These are phyloP conservation scores for Aspergillus eucalypticola DNA, from an alignment of 2,329 filamentous ascomycete genomes.

Conservation along the genomic window DNA sequence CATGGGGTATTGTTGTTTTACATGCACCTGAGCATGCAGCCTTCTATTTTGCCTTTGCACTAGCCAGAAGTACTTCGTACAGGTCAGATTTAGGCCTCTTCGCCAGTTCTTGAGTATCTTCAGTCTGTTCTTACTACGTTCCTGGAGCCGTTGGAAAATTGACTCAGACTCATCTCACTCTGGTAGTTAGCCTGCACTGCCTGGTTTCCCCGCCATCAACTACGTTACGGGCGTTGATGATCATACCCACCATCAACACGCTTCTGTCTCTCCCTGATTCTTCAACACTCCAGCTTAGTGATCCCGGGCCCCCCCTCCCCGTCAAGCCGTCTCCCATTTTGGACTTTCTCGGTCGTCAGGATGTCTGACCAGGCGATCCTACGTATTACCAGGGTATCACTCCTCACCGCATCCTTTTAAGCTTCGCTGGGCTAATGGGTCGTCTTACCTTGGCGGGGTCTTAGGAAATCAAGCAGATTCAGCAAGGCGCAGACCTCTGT, in stretches of 20 bases:
- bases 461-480: slow-evolving; percentile 82
- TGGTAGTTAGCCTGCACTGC: not conserved
- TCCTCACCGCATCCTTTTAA: not conserved
- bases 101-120: not conserved
- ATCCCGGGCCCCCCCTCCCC: not conserved
- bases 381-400: slow-evolving; percentile 74
- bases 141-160: not conserved
- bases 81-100: not conserved
- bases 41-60: not conserved
- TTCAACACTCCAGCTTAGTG: not conserved
- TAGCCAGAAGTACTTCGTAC: not conserved
- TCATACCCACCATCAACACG: not conserved
- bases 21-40: not conserved
- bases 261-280: not conserved
- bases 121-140: not conserved
- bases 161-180: not conserved
- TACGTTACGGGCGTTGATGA: not conserved
- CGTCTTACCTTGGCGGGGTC: slow-evolving; percentile 13
- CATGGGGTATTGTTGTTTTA: not conserved
- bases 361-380: slow-evolving; percentile 87
- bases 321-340: not conserved
- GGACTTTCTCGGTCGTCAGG: slow-evolving; percentile 3
- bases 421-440: slow-evolving; percentile 17
- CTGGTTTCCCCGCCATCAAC: not conserved
- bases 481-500: slow-evolving; percentile 83